Percentiles rank a stretch among this genome's conserved stretches.
Evolutionary conservation across 1,284 basidiomycete species (phyloP).

Genomic region (Leccinum fallax): DNA sequence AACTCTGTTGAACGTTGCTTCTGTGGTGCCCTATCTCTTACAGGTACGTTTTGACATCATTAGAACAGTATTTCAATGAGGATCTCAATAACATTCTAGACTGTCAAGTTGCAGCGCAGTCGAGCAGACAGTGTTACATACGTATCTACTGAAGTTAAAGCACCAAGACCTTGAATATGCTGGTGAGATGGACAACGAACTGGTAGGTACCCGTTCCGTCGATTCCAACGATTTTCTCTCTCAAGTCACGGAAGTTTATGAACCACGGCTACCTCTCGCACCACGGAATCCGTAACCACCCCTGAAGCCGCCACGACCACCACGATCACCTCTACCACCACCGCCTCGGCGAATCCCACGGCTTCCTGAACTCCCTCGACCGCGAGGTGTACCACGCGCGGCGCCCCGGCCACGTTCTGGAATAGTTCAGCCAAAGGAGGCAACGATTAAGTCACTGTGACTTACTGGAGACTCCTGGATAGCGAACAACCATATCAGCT

Average conservation of each 20-base stretch:
- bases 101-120: constrained; percentile 45
- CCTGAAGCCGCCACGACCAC: constrained; percentile 46
- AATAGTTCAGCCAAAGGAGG: constrained; percentile 7
- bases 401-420: constrained; percentile 60
- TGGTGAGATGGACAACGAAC: neutral
- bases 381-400: constrained; percentile 41
- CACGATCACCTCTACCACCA: constrained; percentile 46
- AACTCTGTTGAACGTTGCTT: constrained; percentile 23
- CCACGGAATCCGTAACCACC: constrained; percentile 45
- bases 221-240: neutral
- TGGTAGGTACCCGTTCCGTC: neutral
- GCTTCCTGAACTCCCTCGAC: constrained; percentile 49
- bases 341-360: constrained; percentile 48
- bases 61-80: neutral
- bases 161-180: constrained; percentile 43
- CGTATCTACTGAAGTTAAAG: constrained; percentile 49
- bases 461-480: constrained; percentile 54
- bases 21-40: constrained; percentile 49
- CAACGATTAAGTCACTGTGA: constrained; percentile 5
- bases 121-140: constrained; percentile 44
- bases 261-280: constrained; percentile 51
- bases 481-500: neutral
- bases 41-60: constrained; percentile 43
- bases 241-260: constrained; percentile 29
- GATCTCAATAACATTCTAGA: constrained; percentile 34